These are phyloP conservation scores for Cenchrus purpureus DNA, from an alignment of 176 grass and related monocot species.

Conservation along the genomic window DNA sequence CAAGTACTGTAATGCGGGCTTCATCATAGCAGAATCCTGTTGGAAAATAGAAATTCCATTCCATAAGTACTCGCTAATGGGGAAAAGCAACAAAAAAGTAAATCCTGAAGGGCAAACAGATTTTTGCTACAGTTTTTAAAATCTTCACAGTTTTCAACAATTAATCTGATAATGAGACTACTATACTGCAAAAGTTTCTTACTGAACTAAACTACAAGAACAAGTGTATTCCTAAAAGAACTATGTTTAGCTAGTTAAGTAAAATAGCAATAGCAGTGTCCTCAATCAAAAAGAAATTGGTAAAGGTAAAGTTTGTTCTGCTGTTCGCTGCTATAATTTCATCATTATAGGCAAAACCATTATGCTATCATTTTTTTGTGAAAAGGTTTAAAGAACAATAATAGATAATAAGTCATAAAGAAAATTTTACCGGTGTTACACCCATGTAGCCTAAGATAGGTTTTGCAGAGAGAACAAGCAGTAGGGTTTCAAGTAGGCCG, in stretches of 20 bases:
- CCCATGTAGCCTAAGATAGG: slow-evolving; percentile 73
- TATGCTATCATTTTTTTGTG: neutral
- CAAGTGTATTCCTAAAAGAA: slow-evolving; percentile 14
- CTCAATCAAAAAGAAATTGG: neutral
- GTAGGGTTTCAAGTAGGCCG: slow-evolving; percentile 56
- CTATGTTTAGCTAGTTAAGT: neutral
- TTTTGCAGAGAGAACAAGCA: slow-evolving; percentile 59
- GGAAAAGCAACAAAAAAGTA: slow-evolving; percentile 1
- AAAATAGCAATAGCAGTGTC: neutral
- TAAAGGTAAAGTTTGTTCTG: too few species aligned
- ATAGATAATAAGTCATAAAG: slow-evolving; percentile 3
- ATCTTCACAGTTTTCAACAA: neutral
- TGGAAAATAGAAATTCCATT: slow-evolving; percentile 20
- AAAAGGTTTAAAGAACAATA: neutral
- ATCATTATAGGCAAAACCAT: neutral
- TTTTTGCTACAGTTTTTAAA: neutral
- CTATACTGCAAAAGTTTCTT: slow-evolving; percentile 9
- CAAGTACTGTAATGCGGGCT: slow-evolving; percentile 76
- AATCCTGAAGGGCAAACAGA: neutral
- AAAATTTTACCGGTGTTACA: slow-evolving; percentile 50
- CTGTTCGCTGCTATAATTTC: neutral
- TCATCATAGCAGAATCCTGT: slow-evolving; percentile 79
- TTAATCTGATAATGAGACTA: neutral
- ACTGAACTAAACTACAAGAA: neutral
- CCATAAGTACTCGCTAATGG: neutral